Percentiles rank a stretch among this genome's conserved stretches.
Conservation (phyloP, 768 basidiomycete genomes). For the Amanita pallidorosea region DNA sequence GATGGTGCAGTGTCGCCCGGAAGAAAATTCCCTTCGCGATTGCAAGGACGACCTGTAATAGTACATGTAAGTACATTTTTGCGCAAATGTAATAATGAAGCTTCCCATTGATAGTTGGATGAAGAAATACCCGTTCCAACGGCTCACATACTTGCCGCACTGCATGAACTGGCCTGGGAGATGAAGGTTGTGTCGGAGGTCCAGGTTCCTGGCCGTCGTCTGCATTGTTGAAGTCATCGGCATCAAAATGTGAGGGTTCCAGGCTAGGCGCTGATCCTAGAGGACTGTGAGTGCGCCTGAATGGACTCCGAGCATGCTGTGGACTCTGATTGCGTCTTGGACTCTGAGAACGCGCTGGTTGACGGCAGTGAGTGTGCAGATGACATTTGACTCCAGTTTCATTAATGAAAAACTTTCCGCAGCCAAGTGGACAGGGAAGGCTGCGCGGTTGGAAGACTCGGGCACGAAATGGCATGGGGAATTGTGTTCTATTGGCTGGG, state of each 20-base stretch:
- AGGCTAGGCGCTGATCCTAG: not conserved
- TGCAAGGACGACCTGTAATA: not conserved
- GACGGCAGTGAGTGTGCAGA: not conserved
- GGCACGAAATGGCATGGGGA: constrained; percentile 1
- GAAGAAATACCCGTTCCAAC: not conserved
- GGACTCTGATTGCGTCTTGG: not conserved
- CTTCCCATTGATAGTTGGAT: constrained; percentile 1
- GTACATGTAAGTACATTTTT: not conserved
- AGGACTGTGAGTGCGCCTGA: not conserved
- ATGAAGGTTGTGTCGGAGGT: not conserved
- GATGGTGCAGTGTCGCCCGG: too few species aligned
- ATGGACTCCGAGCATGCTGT: not conserved
- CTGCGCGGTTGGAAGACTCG: not conserved
- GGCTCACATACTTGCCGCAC: not conserved
- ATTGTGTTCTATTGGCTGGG: not conserved
- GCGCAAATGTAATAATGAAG: too few species aligned
- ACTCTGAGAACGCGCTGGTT: not conserved
- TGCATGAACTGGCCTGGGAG: not conserved
- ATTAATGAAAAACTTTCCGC: not conserved
- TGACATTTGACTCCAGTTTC: not conserved
- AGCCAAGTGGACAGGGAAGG: not conserved
- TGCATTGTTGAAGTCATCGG: not conserved
- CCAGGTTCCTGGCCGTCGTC: not conserved
- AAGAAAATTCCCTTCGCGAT: too few species aligned
- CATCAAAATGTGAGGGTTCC: not conserved